Base-by-base conservation (phyloP, 257 asterid species). In the Nicotiana sylvestris region DNA sequence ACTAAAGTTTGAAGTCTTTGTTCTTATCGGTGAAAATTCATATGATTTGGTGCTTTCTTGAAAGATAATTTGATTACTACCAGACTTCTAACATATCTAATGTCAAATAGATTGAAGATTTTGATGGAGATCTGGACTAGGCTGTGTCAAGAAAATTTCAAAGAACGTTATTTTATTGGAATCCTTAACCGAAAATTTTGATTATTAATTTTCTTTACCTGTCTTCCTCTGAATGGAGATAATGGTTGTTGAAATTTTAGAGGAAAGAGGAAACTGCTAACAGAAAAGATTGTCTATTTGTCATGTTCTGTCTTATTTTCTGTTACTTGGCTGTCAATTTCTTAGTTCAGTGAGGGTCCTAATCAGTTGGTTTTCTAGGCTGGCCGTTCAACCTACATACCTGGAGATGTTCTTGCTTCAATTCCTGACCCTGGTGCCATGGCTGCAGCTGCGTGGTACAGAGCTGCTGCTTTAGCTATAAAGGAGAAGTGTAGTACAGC, bases 401-500 rank as follows among this genome's bases (percentile, higher is more conserved):
- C 97, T 6, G 90, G 90, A 15, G 97, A 90, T n/a, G 90, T 89
- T 84, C 96, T 94, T 79, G 92, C 97, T 32, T 88, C 97, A 15
- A 94, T 93, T 43, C 94, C 97, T 0, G 99, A 96, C 81, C 99
- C 99, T 43, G 99, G 99, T 57, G 99, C 99, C 39, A 90, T 90
- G 97, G 99, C 97, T 64, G 98, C 96, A 85, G 97, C 98, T 82
- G 82, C 90, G 25, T 96, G 98, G 99, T 96, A 94, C 89, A 82
- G 82, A 82, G 98, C 98, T 62, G 95, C 97, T 27, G 97, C 95
- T 60, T 81, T 86, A 62, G 93, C 97, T 81, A 91, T 92, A 58
- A 91, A 88, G 92, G 88, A 85, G 57, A 86, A 87, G 53, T 62
- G 16, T 79, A 81, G 57, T 81, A 78, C 87, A 51, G 83, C 84